These are phyloP conservation scores for Orbilia oligospora DNA, from an alignment of 2,329 filamentous ascomycete genomes.

Conservation along the genomic window DNA sequence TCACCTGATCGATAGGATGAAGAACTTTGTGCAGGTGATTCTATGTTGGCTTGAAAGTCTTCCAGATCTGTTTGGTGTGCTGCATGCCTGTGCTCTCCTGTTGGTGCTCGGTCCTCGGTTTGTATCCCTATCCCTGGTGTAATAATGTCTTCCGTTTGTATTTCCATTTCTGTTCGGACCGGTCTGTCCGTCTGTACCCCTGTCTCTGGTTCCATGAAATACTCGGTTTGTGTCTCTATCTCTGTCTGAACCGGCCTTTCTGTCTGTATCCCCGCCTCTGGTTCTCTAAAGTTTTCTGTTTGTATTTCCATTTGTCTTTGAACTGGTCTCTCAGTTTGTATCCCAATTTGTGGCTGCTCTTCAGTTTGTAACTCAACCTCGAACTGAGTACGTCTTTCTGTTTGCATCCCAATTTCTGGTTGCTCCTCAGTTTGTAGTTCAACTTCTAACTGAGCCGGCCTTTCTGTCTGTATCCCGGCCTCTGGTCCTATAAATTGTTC, in stretches of 20 bases:
- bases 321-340: neutral
- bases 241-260: too few relatives aligned
- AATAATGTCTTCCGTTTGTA: neutral
- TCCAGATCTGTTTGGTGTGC: neutral
- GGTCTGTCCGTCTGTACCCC: neutral
- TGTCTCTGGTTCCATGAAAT: neutral
- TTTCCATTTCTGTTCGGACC: neutral
- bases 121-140: neutral
- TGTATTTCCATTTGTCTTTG: neutral
- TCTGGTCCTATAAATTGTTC: neutral
- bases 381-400: neutral
- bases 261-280: neutral
- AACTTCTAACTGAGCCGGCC: neutral
- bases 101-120: neutral
- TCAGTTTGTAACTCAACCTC: neutral
- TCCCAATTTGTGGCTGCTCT: neutral
- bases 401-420: neutral
- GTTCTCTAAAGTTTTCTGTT: neutral
- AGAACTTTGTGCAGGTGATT: neutral
- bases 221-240: neutral
- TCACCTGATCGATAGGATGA: too few relatives aligned
- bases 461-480: neutral
- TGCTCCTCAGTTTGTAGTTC: neutral
- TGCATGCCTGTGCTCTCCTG: too few relatives aligned
- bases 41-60: neutral